A percentile compares a stretch with the other conserved stretches of the same genome.
phyloP scores from a whole-genome alignment of 2,329 filamentous ascomycete genomes.

The Cercospora nicotianae region DNA sequence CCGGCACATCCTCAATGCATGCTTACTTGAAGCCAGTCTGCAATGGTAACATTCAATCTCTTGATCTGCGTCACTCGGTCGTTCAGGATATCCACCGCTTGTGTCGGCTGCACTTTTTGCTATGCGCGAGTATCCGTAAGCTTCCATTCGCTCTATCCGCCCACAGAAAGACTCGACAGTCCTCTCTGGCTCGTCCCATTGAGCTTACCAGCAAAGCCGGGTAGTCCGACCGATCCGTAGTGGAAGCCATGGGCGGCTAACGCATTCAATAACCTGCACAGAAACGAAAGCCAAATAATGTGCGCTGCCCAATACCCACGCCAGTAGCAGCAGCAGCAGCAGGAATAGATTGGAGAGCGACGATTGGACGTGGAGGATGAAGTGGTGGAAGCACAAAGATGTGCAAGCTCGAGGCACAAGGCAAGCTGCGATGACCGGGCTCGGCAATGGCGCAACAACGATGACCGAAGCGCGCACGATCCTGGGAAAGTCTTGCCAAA shows the following conservation, averaged over 20 bases:
- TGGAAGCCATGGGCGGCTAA: not conserved
- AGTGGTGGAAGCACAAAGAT: slow-evolving; percentile 36
- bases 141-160: not conserved
- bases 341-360: not conserved
- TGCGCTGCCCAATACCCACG: not conserved
- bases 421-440: not conserved
- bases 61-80: slow-evolving; percentile 86
- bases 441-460: not conserved
- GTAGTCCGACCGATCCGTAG: slow-evolving; percentile 81
- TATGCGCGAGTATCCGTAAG: slow-evolving; percentile 44
- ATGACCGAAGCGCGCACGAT: not conserved
- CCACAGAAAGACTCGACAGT: not conserved
- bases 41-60: slow-evolving; percentile 84
- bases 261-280: slow-evolving; percentile 8
- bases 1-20: not conserved
- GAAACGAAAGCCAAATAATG: slow-evolving; percentile 10
- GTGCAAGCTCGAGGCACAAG: not conserved
- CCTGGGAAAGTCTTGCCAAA: not conserved
- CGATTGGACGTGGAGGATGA: not conserved
- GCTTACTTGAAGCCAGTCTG: slow-evolving; percentile 91
- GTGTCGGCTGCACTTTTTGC: slow-evolving; percentile 76
- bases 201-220: slow-evolving; percentile 83
- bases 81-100: slow-evolving; percentile 78
- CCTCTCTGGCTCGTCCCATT: not conserved
- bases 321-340: not conserved